Base-by-base conservation (phyloP, 371 early-diverging fungal genomes). In the Basidiobolus meristosporus region DNA sequence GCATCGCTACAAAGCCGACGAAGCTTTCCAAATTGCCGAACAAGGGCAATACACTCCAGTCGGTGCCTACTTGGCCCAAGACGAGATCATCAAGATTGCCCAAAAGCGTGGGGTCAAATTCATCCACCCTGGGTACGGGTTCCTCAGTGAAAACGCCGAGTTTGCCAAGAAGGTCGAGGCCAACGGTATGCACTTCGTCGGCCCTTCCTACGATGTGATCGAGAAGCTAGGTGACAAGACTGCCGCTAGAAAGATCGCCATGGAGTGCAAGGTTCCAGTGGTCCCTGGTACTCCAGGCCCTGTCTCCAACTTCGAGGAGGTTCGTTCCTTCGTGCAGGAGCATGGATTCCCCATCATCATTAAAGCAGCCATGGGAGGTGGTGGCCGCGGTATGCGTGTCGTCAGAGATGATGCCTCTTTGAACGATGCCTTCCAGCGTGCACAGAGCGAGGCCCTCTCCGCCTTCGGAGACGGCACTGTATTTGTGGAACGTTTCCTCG, bases 301-400 rank as follows among this genome's bases (percentile, higher is more conserved):
- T 14, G 71, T 91, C 29, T 58, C 60, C 28, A 64, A 66, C 7
- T 52, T 63, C 33, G 52, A 37, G 0, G 78, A 90, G 12, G 84
- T 77, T 3, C 56, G 65, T 36, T 61, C 56, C 0, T 91, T 93
- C 48, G 77, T 82, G 48, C 49, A 63, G 41, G 65, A 77, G 50
- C 57, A 89, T 52, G 90, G 90, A 0, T 81, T 83, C 57, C 97
- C 97, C 0, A 70, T 97, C 43, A 92, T 98, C 42, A 82, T 96
- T 62, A 98, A 98, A 61, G 90, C 91, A 3, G 86, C 91, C 12
- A 84, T 86, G 77, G 91, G 91, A 31, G 91, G 95, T 40, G 98
- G 98, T 52, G 98, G 98, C 28, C 83, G 93, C 54, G 98, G 96
- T 45, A 90, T 97, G 89, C 77, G 90, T 45, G 86, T 86, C 6